Percentiles rank a stretch among this genome's conserved stretches.
These are phyloP conservation scores for Geotrichum aggregatum DNA, from an alignment of 1,139 yeast genomes.

Conservation along the genomic window DNA sequence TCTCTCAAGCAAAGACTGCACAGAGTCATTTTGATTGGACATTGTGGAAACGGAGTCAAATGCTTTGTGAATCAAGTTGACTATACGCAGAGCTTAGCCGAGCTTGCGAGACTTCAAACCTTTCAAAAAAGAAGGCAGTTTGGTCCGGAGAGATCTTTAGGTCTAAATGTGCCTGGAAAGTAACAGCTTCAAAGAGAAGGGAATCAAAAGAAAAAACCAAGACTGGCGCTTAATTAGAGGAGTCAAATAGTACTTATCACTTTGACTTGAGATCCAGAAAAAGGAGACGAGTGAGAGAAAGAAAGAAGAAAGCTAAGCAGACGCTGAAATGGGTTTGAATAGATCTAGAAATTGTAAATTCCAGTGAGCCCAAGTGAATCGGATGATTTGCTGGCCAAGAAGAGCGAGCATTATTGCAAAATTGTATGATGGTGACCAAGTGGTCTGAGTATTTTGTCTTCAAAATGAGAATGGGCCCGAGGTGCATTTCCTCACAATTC, in stretches of 20 bases:
- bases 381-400: no score
- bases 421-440: neutral
- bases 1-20: constrained; percentile 19
- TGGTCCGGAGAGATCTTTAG: no score
- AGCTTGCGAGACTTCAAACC: neutral
- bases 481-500: neutral
- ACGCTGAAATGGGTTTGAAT: no score
- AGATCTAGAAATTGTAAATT: neutral
- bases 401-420: no score
- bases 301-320: neutral
- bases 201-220: no score
- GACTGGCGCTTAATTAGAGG: no score
- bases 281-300: neutral
- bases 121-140: no score
- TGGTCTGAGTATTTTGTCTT: no score
- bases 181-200: neutral
- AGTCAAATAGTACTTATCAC: neutral
- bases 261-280: neutral
- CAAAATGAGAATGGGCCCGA: no score
- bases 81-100: neutral
- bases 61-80: neutral
- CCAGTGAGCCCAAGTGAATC: no score
- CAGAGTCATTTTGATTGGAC: constrained; percentile 17
- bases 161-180: no score
- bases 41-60: neutral